phyloP scores from a whole-genome alignment of 192 early-diverging fungal species.

The Funneliformis mosseae region DNA sequence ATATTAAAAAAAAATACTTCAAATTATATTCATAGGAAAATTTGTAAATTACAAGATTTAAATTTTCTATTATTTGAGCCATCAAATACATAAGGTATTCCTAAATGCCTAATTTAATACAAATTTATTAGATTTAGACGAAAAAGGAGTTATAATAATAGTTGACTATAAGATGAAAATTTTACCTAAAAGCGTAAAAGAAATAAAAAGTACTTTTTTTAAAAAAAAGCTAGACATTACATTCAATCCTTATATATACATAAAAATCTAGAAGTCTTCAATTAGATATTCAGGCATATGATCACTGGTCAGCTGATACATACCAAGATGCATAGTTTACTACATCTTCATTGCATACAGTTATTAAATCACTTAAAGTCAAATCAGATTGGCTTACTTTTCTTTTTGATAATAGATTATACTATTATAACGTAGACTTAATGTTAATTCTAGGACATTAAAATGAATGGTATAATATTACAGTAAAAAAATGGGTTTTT shows the following conservation, averaged over 20 bases:
- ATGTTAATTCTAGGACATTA: not conserved
- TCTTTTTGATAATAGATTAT: too few relatives aligned
- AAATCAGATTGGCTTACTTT: too few relatives aligned
- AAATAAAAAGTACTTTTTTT: slow-evolving; percentile 5
- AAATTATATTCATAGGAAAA: not conserved
- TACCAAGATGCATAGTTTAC: slow-evolving; percentile 16
- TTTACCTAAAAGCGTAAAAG: not conserved
- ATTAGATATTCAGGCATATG: not conserved
- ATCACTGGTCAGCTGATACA: not conserved
- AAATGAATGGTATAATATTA: slow-evolving; percentile 2
- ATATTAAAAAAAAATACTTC: not conserved
- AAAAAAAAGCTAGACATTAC: slow-evolving; percentile 2
- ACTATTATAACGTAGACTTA: not conserved
- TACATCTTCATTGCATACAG: not conserved
- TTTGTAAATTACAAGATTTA: too few relatives aligned
- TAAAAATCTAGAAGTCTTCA: too few relatives aligned
- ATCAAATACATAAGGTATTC: not conserved
- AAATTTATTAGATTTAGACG: not conserved
- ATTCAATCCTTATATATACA: not conserved
- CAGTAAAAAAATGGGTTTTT: slow-evolving; percentile 5
- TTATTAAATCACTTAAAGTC: not conserved
- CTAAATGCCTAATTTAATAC: not conserved
- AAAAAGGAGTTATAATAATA: not conserved
- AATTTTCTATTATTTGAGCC: not conserved
- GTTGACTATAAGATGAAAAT: slow-evolving; percentile 21